Evolutionary conservation across 2,329 filamentous ascomycete species (phyloP), one percentile per base, ranked within the genome.

Genomic region (Cryphonectria naterciae): DNA sequence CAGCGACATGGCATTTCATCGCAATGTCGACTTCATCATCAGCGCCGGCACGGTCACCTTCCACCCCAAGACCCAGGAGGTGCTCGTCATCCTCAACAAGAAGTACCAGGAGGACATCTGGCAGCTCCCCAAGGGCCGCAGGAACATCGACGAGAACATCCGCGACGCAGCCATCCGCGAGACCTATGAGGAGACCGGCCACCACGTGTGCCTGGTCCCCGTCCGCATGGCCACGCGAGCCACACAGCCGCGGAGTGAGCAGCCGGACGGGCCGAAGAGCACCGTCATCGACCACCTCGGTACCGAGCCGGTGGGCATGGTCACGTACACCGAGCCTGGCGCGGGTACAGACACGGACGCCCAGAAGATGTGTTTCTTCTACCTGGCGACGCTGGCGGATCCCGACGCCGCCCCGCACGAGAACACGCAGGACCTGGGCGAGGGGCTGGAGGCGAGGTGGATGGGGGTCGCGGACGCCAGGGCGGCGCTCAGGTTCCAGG

Each of bases 71-170:
- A 74, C 76, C 3, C 77, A 77, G 39, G 80, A 79, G 68, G 78
- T 86, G 6, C 77, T 85, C 41, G 75, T 84, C 52, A 76, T 86
- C 28, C 83, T 79, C 75, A 85, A 86, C 76, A 79, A 76, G 37
- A 78, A 78, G 61, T 80, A 83, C 71, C 77, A 54, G 17, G 63
- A 67, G 25, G 62, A 79, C 25, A 82, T 85, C 72, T 82, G 79
- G 74, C 83, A 85, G 76, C 78, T 86, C 8, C 84, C 84, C 65
- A 85, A 86, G 75, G 84, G 84, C 63, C 80, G 83, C 72, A 85
- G 84, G 75, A 82, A 85, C 74, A 81, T 86, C 60, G 80, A 79
- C 68, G 84, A 86, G 73, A 79, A 78, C 72, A 77, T 84, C 46
- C 79, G 81, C 37, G 76, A 76, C 2, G 79, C 84, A 0, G 84